Evolutionary conservation across 345 rosid genomes (phyloP).

Genomic region (Hibiscus mutabilis): DNA sequence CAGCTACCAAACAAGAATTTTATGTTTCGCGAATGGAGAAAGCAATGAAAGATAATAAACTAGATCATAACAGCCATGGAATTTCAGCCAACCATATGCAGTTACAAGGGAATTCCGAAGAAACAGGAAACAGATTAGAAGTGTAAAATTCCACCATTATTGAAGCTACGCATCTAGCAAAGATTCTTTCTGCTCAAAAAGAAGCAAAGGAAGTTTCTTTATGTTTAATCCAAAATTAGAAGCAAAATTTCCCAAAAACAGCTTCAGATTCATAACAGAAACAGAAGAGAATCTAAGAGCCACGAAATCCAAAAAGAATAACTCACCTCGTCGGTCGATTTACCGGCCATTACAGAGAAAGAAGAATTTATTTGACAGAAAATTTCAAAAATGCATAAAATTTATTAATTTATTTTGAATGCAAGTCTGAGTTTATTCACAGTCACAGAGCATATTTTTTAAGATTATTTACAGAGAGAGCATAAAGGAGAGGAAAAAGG

Average conservation of each 20-base stretch:
- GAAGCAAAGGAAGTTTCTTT: not conserved
- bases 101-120: not conserved
- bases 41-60: not conserved
- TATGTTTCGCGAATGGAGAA: not conserved
- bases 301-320: not conserved
- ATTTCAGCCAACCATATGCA: not conserved
- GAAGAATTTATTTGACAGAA: not conserved
- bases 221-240: too few relatives aligned
- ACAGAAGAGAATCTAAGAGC: not conserved
- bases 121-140: not conserved
- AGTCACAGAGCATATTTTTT: not conserved
- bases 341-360: constrained; percentile 21
- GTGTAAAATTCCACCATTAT: not conserved
- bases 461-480: not conserved
- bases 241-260: not conserved
- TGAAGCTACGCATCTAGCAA: constrained; percentile 6
- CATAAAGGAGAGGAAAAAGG: not conserved
- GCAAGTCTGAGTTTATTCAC: not conserved
- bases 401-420: not conserved
- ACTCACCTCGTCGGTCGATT: constrained; percentile 22
- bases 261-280: not conserved
- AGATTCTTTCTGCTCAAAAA: not conserved
- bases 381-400: not conserved
- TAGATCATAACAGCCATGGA: not conserved
- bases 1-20: not conserved